These are phyloP conservation scores for Fraxinus anomala DNA, from an alignment of 257 asterid genomes.

Conservation along the genomic window DNA sequence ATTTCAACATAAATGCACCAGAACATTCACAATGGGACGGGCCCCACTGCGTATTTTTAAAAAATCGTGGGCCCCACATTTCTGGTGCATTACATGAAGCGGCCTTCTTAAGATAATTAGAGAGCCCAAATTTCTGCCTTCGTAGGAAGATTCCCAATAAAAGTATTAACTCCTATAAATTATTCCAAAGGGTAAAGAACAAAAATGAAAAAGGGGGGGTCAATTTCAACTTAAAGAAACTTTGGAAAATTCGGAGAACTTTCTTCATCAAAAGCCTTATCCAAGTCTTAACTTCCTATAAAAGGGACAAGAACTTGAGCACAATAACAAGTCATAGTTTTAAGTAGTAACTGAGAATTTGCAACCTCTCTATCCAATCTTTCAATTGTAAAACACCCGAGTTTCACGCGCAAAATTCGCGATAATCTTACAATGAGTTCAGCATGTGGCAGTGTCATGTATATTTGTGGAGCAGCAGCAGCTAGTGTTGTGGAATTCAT, in stretches of 20 bases:
- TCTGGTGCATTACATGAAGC: too few relatives aligned
- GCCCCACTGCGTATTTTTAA: too few relatives aligned
- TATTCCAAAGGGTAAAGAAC: background rate
- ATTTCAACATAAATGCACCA: too few relatives aligned
- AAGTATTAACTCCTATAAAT: background rate
- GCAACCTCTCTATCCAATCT: background rate
- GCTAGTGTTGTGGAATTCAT: conserved; percentile 8
- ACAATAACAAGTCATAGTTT: background rate
- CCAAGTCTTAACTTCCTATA: background rate
- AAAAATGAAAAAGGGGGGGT: background rate
- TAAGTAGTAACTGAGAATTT: background rate
- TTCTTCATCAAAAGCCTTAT: background rate
- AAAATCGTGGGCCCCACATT: too few relatives aligned
- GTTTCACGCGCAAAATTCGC: background rate
- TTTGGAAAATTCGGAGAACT: background rate
- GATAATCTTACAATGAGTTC: background rate
- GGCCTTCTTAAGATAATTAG: too few relatives aligned
- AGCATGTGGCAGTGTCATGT: background rate
- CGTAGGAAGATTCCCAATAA: background rate
- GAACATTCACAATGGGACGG: too few relatives aligned
- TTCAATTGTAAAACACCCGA: background rate
- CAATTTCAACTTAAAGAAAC: background rate
- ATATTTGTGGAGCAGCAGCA: background rate
- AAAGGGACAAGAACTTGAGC: background rate
- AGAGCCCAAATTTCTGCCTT: too few relatives aligned